Percentiles rank a stretch among this genome's conserved stretches.
Conservation (phyloP, 805 yeast species). For the Komagataella pseudopastoris region DNA sequence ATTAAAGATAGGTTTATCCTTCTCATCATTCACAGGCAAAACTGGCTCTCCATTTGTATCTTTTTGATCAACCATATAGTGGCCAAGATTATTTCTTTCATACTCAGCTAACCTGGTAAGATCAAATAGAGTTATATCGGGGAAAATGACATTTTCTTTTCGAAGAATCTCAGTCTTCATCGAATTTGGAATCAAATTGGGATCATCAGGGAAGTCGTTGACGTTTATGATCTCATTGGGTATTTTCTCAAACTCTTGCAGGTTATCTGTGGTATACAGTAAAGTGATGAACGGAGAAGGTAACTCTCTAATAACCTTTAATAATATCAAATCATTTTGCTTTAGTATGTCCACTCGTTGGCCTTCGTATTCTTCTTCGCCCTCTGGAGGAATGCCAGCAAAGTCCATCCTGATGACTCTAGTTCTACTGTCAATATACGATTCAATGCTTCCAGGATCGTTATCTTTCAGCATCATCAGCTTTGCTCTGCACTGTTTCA, state of each 20-base stretch:
- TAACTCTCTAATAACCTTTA: constrained; percentile 45
- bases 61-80: constrained; percentile 17
- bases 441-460: constrained; percentile 29
- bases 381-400: constrained; percentile 28
- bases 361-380: constrained; percentile 25
- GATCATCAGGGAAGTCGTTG: constrained; percentile 19
- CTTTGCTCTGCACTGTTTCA: constrained; percentile 38
- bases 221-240: constrained; percentile 6
- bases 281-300: constrained; percentile 67
- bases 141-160: constrained; percentile 30
- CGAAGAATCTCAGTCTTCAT: constrained; percentile 10
- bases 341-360: constrained; percentile 11
- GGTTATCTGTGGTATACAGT: constrained; percentile 34
- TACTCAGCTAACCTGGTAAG: constrained; percentile 33
- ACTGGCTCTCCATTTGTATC: constrained; percentile 6
- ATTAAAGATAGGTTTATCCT: constrained; percentile 17
- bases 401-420: constrained; percentile 51
- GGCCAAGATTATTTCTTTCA: constrained; percentile 37
- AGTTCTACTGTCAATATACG: constrained; percentile 48
- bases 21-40: constrained; percentile 4
- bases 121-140: constrained; percentile 38
- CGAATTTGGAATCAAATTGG: constrained; percentile 17
- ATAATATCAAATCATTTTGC: constrained; percentile 22
- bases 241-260: constrained; percentile 9
- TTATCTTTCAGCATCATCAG: constrained; percentile 23